These are phyloP conservation scores for Chalciporus sphaerocephalus DNA, from an alignment of 768 basidiomycete genomes.

Conservation along the genomic window DNA sequence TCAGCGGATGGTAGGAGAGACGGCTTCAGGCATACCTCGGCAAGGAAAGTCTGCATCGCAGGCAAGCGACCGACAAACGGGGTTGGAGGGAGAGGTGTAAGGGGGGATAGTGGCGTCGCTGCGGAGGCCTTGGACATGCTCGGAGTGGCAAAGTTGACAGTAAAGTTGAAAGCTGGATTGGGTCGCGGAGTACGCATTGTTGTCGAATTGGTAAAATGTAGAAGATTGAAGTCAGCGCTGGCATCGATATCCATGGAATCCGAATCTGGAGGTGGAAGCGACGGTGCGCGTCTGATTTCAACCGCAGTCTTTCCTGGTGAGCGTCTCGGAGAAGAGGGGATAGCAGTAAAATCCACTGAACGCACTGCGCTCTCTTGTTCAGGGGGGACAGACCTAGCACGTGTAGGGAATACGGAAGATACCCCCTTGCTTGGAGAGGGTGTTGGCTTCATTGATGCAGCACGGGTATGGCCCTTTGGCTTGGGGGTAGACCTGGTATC, in stretches of 20 bases:
- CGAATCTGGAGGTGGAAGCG: conserved; percentile 15
- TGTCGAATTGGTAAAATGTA: conserved; percentile 22
- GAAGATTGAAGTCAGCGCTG: conserved; percentile 10
- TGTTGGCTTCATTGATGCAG: conserved; percentile 21
- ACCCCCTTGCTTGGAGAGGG: conserved; percentile 13
- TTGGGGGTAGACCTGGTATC: conserved; percentile 3
- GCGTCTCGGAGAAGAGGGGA: conserved; percentile 26
- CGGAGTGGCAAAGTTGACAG: conserved; percentile 31
- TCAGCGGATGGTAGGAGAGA: conserved; percentile 1
- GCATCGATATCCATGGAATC: conserved; percentile 26
- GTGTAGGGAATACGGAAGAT: conserved; percentile 13
- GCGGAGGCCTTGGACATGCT: conserved; percentile 2
- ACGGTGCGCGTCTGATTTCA: conserved; percentile 26
- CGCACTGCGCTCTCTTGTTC: conserved; percentile 8
- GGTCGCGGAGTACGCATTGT: conserved; percentile 5
- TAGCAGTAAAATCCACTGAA: conserved; percentile 19
- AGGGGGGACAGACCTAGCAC: conserved; percentile 31
- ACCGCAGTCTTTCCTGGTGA: conserved; percentile 20
- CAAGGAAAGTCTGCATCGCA: conserved; percentile 10
- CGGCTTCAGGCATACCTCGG: conserved; percentile 16
- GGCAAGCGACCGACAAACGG: conserved; percentile 26
- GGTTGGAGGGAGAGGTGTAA: conserved; percentile 52
- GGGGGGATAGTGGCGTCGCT: conserved; percentile 35
- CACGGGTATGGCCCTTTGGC: conserved; percentile 9
- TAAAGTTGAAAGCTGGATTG: conserved; percentile 13